Evolutionary conservation across 2,329 filamentous ascomycete genomes (phyloP), one percentile per base, ranked within the genome.

Genomic region (Colletotrichum coccodes): DNA sequence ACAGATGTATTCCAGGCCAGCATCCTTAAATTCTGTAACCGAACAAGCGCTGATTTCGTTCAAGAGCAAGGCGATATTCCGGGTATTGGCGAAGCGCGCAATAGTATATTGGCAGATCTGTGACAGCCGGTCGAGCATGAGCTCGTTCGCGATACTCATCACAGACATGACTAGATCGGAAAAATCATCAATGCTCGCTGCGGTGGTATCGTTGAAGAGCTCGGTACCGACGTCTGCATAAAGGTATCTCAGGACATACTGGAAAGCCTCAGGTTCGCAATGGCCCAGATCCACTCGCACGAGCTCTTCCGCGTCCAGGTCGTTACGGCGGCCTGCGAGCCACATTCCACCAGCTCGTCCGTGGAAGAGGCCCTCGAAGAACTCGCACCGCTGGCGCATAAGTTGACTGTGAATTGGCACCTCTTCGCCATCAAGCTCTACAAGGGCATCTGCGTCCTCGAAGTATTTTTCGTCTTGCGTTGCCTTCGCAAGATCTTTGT

Each of bases 111-210:
- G 96, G 78, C 96, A 98, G 32, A 97, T 90, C 77, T 97, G 93
- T 6, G 94, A 94, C 6, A 99, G 83, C 7, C 95, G 88, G 77
- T 98, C 94, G 53, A 99, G 87, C 95, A 99, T 98, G 65, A 99
- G 83, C 79, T 99, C 95, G 76, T 99, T 96, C 14, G 95, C 94
- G 60, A 94, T 91, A 64, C 90, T 90, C 87, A 98, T 91, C 50
- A 98, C 93, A 73, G 97, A 94, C 81, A 98, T 87, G 9, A 98
- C 87, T n/a, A 96, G 84, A 73, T 98, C 94, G 5, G 95, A 89
- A 71, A 97, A 94, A 52, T 94, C 92, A 72, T 98, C 94, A 6
- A 97, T 80, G 69, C 91, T 90, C 18, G 88, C 83, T 40, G 89
- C 87, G 18, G 92, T 87, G 6, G 96, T 87, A 36, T 92, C 85